Percentiles rank a stretch among this genome's conserved stretches.
Conservation (phyloP, 2,329 filamentous ascomycete genomes). For the Sporothrix humicola region DNA sequence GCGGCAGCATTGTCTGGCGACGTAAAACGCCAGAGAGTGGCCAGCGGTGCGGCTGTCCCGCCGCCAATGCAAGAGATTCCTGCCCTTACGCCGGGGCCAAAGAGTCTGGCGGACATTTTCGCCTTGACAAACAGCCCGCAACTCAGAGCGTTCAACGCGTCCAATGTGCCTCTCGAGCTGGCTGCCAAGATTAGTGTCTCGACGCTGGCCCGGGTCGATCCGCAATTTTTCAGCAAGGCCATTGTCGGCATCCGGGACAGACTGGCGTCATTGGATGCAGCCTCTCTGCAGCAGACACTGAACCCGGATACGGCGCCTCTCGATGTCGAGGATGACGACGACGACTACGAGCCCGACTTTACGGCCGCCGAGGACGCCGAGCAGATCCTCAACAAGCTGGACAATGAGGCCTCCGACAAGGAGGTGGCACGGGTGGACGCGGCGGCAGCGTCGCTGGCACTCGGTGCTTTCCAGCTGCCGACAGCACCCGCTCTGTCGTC, state of each 20-base stretch:
- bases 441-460: constrained; percentile 62
- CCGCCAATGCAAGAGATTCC: constrained; percentile 59
- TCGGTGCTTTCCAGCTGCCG: constrained; percentile 80
- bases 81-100: constrained; percentile 74
- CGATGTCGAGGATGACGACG: constrained; percentile 69
- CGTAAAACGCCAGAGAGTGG: constrained; percentile 80
- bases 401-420: constrained; percentile 67
- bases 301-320: constrained; percentile 66
- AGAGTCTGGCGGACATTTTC: constrained; percentile 82
- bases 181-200: constrained; percentile 82
- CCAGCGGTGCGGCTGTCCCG: constrained; percentile 50
- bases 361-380: constrained; percentile 76
- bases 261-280: constrained; percentile 52
- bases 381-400: constrained; percentile 77
- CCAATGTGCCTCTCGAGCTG: constrained; percentile 74
- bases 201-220: constrained; percentile 74
- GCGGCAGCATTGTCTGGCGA: constrained; percentile 71
- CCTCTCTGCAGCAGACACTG: constrained; percentile 49
- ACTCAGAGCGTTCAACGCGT: constrained; percentile 81
- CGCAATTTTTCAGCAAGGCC: constrained; percentile 71
- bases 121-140: constrained; percentile 79
- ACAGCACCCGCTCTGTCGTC: constrained; percentile 74
- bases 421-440: constrained; percentile 50
- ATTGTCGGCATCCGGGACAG: constrained; percentile 66
- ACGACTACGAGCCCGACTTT: constrained; percentile 92